Conservation (phyloP, 2,329 filamentous ascomycete genomes). For the Alternaria infectoria region DNA sequence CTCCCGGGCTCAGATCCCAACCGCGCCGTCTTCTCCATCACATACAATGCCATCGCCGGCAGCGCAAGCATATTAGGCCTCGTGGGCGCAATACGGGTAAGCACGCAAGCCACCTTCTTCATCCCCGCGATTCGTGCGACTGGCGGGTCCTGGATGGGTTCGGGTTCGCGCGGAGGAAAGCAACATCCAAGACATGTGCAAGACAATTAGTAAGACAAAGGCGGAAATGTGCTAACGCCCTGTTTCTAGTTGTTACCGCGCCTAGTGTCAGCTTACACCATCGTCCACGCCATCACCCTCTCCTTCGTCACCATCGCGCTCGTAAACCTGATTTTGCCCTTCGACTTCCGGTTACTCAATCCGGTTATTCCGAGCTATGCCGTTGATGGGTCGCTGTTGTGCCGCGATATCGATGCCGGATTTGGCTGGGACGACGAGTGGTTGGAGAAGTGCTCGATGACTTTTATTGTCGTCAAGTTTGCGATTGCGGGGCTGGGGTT, state of each 20-base stretch:
- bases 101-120: slow-evolving; percentile 9
- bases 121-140: not conserved
- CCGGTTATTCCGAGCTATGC: slow-evolving; percentile 30
- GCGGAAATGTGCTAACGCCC: slow-evolving; percentile 17
- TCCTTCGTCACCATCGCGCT: slow-evolving; percentile 36
- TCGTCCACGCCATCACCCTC: slow-evolving; percentile 34
- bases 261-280: slow-evolving; percentile 35
- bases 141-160: not conserved
- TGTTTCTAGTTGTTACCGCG: slow-evolving; percentile 26
- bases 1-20: slow-evolving; percentile 34
- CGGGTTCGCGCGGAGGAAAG: not conserved
- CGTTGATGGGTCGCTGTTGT: slow-evolving; percentile 31
- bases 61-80: slow-evolving; percentile 51
- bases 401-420: slow-evolving; percentile 34
- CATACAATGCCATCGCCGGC: slow-evolving; percentile 51
- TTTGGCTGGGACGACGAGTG: slow-evolving; percentile 39
- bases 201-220: not conserved
- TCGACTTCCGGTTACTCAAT: slow-evolving; percentile 22
- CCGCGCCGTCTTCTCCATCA: slow-evolving; percentile 39
- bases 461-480: slow-evolving; percentile 31
- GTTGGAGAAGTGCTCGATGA: slow-evolving; percentile 35
- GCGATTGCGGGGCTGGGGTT: slow-evolving; percentile 29
- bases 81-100: slow-evolving; percentile 53
- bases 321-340: slow-evolving; percentile 31
- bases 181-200: not conserved